phyloP scores from a whole-genome alignment of 2,329 filamentous ascomycete species.

The Fusarium euwallaceae region DNA sequence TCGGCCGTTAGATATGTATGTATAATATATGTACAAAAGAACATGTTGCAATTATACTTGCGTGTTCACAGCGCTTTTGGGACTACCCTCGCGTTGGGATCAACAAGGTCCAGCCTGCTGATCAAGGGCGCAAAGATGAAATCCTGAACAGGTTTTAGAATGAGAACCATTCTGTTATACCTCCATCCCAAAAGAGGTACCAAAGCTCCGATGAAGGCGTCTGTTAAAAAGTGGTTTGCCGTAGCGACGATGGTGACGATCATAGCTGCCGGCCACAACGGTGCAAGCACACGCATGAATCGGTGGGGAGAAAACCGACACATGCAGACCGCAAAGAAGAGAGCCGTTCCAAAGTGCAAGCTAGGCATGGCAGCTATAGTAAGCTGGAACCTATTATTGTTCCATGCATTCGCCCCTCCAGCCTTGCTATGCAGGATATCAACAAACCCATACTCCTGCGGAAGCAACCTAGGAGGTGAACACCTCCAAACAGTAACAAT shows the following conservation, averaged over 20 bases:
- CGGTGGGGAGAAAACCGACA: conserved; percentile 57
- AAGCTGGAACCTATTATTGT: conserved; percentile 60
- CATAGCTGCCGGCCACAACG: conserved; percentile 60
- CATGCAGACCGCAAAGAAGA: conserved; percentile 53
- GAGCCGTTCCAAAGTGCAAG: conserved; percentile 60
- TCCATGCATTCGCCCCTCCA: conserved; percentile 53
- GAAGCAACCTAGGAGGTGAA: conserved; percentile 62
- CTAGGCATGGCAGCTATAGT: conserved; percentile 65
- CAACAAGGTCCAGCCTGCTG: conserved; percentile 43
- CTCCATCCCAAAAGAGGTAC: conserved; percentile 54
- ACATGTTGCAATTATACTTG: neutral
- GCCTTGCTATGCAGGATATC: conserved; percentile 58
- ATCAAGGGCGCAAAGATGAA: conserved; percentile 43
- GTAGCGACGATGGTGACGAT: conserved; percentile 56
- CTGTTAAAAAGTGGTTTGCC: conserved; percentile 56
- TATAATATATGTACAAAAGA: neutral
- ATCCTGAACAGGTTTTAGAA: conserved; percentile 48
- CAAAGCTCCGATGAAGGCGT: conserved; percentile 52
- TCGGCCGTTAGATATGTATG: neutral
- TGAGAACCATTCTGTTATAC: conserved; percentile 44
- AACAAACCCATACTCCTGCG: conserved; percentile 60
- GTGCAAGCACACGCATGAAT: conserved; percentile 52
- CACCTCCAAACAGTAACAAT: conserved; percentile 62
- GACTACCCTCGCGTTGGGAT: conserved; percentile 23
- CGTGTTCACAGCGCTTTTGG: conserved; percentile 33